Evolutionary conservation across 371 early-diverging fungal species (phyloP).

Genomic region (Dinochytrium kinnereticum): DNA sequence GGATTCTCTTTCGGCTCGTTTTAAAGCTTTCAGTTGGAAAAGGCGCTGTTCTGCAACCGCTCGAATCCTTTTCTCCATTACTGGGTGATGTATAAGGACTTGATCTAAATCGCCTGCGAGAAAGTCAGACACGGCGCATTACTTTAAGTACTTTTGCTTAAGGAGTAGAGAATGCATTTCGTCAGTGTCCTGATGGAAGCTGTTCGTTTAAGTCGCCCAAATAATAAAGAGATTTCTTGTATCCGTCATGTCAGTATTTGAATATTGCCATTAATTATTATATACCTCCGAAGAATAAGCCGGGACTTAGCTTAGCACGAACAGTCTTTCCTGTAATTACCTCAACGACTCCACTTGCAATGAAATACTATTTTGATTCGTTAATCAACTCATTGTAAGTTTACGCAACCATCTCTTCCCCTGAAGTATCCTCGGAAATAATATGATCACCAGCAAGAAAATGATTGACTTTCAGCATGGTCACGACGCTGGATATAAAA

Average conservation of each 20-base stretch:
- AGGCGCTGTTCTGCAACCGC: slow-evolving; percentile 28
- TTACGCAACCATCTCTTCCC: slow-evolving; percentile 28
- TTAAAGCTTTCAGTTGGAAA: background rate
- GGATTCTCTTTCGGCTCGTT: slow-evolving; percentile 2
- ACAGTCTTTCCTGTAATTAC: slow-evolving; percentile 20
- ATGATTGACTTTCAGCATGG: slow-evolving; percentile 21
- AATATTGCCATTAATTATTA: background rate
- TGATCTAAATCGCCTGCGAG: slow-evolving; percentile 17
- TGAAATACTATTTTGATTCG: slow-evolving; percentile 23
- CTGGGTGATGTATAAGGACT: slow-evolving; percentile 24
- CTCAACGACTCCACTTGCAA: slow-evolving; percentile 24
- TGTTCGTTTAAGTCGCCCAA: slow-evolving; percentile 33
- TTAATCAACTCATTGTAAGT: background rate
- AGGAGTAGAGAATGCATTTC: slow-evolving; percentile 31
- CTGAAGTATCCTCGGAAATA: slow-evolving; percentile 29
- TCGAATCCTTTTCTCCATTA: slow-evolving; percentile 24
- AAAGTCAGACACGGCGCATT: background rate
- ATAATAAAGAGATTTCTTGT: slow-evolving; percentile 33
- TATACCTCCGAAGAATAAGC: slow-evolving; percentile 33
- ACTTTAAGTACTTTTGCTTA: slow-evolving; percentile 2
- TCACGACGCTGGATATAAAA: slow-evolving; percentile 28
- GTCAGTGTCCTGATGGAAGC: slow-evolving; percentile 28
- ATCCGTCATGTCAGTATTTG: background rate
- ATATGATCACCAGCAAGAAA: slow-evolving; percentile 30
- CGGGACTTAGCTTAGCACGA: slow-evolving; percentile 14